Percentiles rank a stretch among this genome's conserved stretches.
Conservation (phyloP, 2,329 filamentous ascomycete genomes). For the Diaporthe ilicicola region DNA sequence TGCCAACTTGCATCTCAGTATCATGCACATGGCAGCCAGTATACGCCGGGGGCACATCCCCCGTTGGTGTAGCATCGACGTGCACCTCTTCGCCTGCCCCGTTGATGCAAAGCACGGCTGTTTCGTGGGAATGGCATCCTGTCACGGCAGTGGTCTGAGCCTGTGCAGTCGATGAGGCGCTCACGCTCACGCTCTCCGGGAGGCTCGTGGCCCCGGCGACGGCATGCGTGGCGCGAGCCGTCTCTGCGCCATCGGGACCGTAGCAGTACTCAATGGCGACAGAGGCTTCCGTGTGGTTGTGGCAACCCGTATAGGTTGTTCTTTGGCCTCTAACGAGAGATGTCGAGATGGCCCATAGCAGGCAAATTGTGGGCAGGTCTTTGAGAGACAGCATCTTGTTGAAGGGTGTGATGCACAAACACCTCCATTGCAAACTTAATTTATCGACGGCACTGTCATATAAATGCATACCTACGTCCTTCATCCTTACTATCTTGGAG, state of each 20-base stretch:
- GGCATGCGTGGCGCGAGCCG: background rate
- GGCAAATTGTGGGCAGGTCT: background rate
- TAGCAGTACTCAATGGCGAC: background rate
- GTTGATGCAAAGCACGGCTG: constrained; percentile 20
- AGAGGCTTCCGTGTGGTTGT: constrained; percentile 49
- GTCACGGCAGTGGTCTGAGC: constrained; percentile 18
- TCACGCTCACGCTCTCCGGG: constrained; percentile 17
- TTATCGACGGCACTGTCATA: background rate
- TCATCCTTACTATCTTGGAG: background rate
- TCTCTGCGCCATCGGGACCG: constrained; percentile 10
- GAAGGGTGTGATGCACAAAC: background rate
- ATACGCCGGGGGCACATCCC: constrained; percentile 65
- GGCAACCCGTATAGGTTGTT: constrained; percentile 51
- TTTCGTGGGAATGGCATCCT: constrained; percentile 18
- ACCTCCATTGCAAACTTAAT: background rate
- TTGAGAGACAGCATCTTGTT: background rate
- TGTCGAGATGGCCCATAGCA: constrained; percentile 1
- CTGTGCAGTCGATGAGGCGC: constrained; percentile 1
- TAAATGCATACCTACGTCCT: background rate
- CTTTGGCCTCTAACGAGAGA: constrained; percentile 13
- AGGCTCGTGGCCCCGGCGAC: background rate
- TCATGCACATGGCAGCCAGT: constrained; percentile 73
- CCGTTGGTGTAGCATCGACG: constrained; percentile 59
- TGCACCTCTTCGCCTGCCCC: constrained; percentile 13
- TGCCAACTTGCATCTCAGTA: constrained; percentile 58